Evolutionary conservation across 495 filamentous ascomycete species (phyloP), one percentile per base, ranked within the genome.

Genomic region (Podospora bellae-mahoneyi): DNA sequence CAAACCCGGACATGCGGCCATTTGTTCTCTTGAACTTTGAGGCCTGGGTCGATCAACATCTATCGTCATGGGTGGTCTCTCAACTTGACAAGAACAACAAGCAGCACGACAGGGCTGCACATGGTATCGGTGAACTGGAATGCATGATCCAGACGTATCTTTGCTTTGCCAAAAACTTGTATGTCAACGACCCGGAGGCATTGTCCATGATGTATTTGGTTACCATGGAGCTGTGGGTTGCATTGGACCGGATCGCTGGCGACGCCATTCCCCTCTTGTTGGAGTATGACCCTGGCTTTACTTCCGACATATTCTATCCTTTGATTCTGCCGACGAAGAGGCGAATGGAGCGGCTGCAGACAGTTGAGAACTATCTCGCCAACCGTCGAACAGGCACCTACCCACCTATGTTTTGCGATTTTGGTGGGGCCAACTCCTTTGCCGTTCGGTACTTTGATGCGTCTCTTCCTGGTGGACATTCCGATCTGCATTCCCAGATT

Each of bases 221-320:
- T 0, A 73, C 85, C 4, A 73, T 90, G 65, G 87, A 91, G 28
- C 68, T 91, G 0, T 92, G 89, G 89, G 72, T 89, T 48, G 86
- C 86, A 19, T 77, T 79, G 59, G 89, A 92, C 69, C 84, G 78
- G 63, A 76, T 78, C 13, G 84, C 85, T 0, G 78, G 80, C 10
- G 23, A 65, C 1, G 64, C 71, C 0, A 77, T 79, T 63, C 66
- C 73, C 1, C 62, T 89, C 5, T 70, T 92, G 0, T 58, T 34
- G 0, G 74, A 88, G 0, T 91, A 89, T 70, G 74, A 84, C 16
- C 78, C 84, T 0, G 82, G 78, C 1, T 76, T 91, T 53, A 78
- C 81, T 0, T 16, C 64, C 0, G 67, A 59, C 5, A n/a, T 84
- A 1, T 77, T 91, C 5, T 44, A 84, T 13, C 74, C 77, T 0